These are phyloP conservation scores for Exophiala calicioides DNA, from an alignment of 2,329 filamentous ascomycete species.

Conservation along the genomic window DNA sequence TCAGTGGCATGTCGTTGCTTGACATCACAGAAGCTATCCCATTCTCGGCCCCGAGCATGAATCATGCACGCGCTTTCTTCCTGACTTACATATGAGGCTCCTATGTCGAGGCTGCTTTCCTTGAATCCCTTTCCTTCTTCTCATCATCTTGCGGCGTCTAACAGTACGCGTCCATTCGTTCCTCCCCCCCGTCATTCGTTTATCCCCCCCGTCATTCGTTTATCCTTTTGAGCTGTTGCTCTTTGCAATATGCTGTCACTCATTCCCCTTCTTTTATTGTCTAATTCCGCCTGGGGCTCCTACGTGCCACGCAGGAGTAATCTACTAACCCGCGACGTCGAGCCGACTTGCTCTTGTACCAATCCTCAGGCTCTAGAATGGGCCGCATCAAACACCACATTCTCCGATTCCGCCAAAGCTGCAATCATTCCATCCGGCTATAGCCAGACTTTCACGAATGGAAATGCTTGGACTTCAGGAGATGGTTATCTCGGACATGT, in stretches of 20 bases:
- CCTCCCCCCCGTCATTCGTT: constrained; percentile 18
- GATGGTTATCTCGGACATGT: constrained; percentile 25
- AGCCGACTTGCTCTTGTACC: constrained; percentile 22
- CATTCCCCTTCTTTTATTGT: constrained; percentile 24
- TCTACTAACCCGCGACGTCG: constrained; percentile 15
- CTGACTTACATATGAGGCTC: too few relatives aligned
- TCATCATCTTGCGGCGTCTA: constrained; percentile 18
- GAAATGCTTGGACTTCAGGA: constrained; percentile 20
- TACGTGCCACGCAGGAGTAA: constrained; percentile 12
- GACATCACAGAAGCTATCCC: background rate
- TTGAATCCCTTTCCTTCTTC: background rate
- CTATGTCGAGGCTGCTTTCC: too few relatives aligned
- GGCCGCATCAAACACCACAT: constrained; percentile 14
- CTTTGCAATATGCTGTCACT: constrained; percentile 28
- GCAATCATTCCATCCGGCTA: constrained; percentile 22
- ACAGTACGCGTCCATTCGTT: constrained; percentile 26
- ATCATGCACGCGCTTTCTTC: too few relatives aligned
- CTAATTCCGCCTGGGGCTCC: constrained; percentile 22
- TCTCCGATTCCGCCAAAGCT: constrained; percentile 16
- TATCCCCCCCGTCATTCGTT: background rate
- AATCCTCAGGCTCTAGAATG: constrained; percentile 14
- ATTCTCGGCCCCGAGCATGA: too few relatives aligned
- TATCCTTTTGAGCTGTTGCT: constrained; percentile 25
- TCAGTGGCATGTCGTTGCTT: too few relatives aligned
- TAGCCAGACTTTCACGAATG: constrained; percentile 21